Evolutionary conservation across 768 basidiomycete species (phyloP).

Genomic region (Botryobasidium botryosum): DNA sequence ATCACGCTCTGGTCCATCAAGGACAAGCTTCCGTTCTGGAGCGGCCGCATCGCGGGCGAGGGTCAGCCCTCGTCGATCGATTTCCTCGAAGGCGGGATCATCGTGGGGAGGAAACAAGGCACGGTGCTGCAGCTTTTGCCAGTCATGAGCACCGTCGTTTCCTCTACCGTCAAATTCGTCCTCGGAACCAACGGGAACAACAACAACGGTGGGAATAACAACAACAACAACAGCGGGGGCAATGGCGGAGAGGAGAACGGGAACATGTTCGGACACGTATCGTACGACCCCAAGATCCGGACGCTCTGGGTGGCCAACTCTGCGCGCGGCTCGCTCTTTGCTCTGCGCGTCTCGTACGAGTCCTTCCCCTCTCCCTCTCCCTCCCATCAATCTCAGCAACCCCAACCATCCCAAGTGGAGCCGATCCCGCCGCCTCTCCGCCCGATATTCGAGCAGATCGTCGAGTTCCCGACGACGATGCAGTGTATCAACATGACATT

Average conservation of each 20-base stretch:
- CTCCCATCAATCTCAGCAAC: conserved; percentile 22
- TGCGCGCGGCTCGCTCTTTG: conserved; percentile 69
- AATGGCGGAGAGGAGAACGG: conserved; percentile 47
- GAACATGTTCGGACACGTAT: conserved; percentile 69
- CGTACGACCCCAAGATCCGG: conserved; percentile 70
- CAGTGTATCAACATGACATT: conserved; percentile 83
- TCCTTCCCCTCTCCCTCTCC: conserved; percentile 2
- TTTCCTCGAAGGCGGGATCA: conserved; percentile 72
- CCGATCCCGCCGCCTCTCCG: conserved; percentile 31
- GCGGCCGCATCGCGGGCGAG: conserved; percentile 60
- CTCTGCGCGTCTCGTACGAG: conserved; percentile 57
- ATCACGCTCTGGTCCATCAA: conserved; percentile 70
- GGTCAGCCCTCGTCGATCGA: conserved; percentile 69
- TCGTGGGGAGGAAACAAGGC: conserved; percentile 69
- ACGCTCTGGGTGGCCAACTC: conserved; percentile 81
- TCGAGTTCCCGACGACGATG: conserved; percentile 70
- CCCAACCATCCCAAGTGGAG: conserved; percentile 34
- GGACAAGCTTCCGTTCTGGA: conserved; percentile 58
- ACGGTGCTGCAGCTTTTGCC: conserved; percentile 72
- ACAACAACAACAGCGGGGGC: too few relatives aligned
- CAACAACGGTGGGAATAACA: conserved; percentile 26
- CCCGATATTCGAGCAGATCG: conserved; percentile 61
- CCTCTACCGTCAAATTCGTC: conserved; percentile 66
- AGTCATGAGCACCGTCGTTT: conserved; percentile 49
- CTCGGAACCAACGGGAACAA: background rate